Evolutionary conservation across 768 basidiomycete species (phyloP).

Genomic region (Rhodotorula babjevae): DNA sequence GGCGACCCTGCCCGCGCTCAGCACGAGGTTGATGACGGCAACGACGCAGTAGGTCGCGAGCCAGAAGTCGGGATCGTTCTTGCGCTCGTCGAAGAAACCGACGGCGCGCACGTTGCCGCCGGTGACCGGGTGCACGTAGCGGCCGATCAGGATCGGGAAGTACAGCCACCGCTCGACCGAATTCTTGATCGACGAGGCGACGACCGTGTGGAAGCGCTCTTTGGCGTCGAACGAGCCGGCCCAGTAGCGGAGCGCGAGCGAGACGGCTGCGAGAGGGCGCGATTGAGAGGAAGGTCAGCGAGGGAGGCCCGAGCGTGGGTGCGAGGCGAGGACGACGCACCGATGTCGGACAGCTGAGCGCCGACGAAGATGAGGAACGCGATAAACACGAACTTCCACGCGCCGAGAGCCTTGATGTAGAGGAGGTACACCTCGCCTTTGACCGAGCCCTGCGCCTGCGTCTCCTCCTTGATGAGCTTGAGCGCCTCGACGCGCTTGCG

Average conservation of each 20-base stretch:
- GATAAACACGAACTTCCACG: slow-evolving; percentile 5
- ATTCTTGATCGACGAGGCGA: slow-evolving; percentile 2
- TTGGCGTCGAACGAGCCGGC: slow-evolving; percentile 31
- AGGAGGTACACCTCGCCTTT: slow-evolving; percentile 23
- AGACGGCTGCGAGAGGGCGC: slow-evolving; percentile 6
- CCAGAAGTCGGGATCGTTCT: slow-evolving; percentile 35
- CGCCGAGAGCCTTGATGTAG: slow-evolving; percentile 35
- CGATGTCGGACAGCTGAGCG: slow-evolving; percentile 25
- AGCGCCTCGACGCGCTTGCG: slow-evolving; percentile 15
- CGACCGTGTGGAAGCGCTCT: background rate
- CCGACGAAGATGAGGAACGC: slow-evolving; percentile 3
- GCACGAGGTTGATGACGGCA: slow-evolving; percentile 39
- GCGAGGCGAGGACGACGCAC: background rate
- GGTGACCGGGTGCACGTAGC: background rate
- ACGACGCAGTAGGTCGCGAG: slow-evolving; percentile 43
- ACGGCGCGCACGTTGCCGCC: background rate
- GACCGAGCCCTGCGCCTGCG: slow-evolving; percentile 29
- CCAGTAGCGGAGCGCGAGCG: slow-evolving; percentile 37
- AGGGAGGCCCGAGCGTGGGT: too few species aligned
- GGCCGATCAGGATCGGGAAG: background rate
- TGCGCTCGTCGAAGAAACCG: background rate
- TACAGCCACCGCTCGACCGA: background rate
- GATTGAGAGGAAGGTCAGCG: background rate
- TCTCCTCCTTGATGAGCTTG: slow-evolving; percentile 39
- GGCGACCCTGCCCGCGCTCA: slow-evolving; percentile 33